A percentile compares a stretch with the other conserved stretches of the same genome.
Evolutionary conservation across 83 land plant species (phyloP).

Genomic region (Picea abies): DNA sequence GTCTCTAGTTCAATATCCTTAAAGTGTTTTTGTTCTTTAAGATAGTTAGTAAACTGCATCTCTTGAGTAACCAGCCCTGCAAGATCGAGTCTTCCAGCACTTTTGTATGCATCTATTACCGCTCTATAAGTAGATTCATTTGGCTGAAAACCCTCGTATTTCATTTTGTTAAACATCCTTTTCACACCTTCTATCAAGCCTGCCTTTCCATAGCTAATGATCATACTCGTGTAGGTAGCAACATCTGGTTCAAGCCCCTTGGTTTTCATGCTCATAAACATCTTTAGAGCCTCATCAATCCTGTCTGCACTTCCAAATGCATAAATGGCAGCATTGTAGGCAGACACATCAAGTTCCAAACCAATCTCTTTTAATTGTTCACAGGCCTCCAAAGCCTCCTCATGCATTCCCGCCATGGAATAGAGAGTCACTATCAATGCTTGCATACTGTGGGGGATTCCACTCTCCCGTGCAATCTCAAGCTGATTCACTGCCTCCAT

Average conservation of each 20-base stretch:
- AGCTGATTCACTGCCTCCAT: conserved; percentile 58
- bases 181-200: conserved; percentile 72
- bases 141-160: conserved; percentile 49
- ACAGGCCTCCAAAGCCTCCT: too few species aligned
- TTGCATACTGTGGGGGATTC: conserved; percentile 47
- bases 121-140: conserved; percentile 55
- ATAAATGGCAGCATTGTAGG: conserved; percentile 63
- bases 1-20: too few species aligned
- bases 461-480: conserved; percentile 41
- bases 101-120: conserved; percentile 51
- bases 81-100: conserved; percentile 57
- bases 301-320: conserved; percentile 48
- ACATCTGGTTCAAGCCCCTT: conserved; percentile 52
- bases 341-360: conserved; percentile 31
- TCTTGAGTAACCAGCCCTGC: conserved; percentile 64
- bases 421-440: conserved; percentile 50
- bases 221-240: conserved; percentile 54
- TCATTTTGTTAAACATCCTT: conserved; percentile 53
- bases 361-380: conserved; percentile 21
- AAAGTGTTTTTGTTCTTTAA: neutral
- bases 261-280: conserved; percentile 61
- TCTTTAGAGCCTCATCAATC: conserved; percentile 51
- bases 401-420: conserved; percentile 57
- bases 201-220: conserved; percentile 67
- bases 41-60: conserved; percentile 40